Base-by-base conservation (phyloP, 2,329 filamentous ascomycete species). In the Colletotrichum gloeosporioides region DNA sequence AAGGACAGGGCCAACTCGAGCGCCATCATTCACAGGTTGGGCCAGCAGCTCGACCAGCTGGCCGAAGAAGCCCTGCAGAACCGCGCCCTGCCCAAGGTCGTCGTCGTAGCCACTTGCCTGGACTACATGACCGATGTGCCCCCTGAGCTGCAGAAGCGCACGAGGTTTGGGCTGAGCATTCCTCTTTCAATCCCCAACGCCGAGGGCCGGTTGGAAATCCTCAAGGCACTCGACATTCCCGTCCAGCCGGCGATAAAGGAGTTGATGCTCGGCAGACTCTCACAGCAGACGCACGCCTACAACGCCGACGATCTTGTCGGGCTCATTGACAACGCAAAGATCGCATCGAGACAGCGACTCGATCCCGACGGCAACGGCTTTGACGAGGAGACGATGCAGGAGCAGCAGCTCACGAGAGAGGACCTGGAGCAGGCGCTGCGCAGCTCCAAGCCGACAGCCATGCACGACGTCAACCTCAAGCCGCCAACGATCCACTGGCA, bases 381-480 rank as follows among this genome's bases (percentile, higher is more conserved):
- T 78, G 5, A 76, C 65, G 6, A 66, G 61, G 12, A 77, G 49
- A 53, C 25, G 39, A 76, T 12, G 70, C 77, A 62, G 22, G 70
- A 79, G 16, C 76, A 73, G 34, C 86, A 83, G 71, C 77, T 87
- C 9, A 79, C 79, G 1, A 80, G 80, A 67, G 79, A 89, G 12
- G 93, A 96, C 80, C 89, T 95, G 68, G 88, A 92, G 39, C 83
- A 88, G 53, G 95, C 95, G 1, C 88, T 96, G 44, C 88, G 90
- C 49, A 86, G 91, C 71, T 92, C 96, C n/a, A 90, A 92, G 13
- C 95, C 96, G 2, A 96, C 94, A 2, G 95, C 95, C 5, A 96
- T 99, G 91, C 93, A 95, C 78, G 96, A 98, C 81, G 93, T 98
- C 71, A 95, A 97, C 82, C 89, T 98, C 63, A 95, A 98, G 81